Evolutionary conservation across 805 yeast species (phyloP).

Genomic region (Saccharomycopsis lassenensis): DNA sequence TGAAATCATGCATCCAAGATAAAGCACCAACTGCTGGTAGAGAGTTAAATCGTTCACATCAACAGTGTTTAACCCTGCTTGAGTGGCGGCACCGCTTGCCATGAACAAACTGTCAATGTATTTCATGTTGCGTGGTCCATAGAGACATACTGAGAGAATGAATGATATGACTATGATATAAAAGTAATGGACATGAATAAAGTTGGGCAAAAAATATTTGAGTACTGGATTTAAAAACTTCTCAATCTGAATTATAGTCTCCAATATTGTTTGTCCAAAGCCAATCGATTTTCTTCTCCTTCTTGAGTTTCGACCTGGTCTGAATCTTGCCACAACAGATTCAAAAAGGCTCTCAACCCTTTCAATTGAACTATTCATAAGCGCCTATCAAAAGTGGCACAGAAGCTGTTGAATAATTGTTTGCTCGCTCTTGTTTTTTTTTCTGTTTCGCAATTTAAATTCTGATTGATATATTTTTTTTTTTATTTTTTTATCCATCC

Average conservation of each 20-base stretch:
- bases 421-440: background rate
- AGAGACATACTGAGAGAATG: slow-evolving; percentile 63
- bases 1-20: slow-evolving; percentile 49
- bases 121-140: slow-evolving; percentile 50
- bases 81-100: slow-evolving; percentile 70
- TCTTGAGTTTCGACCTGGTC: background rate
- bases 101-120: slow-evolving; percentile 79
- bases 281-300: background rate
- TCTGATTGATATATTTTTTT: too few relatives aligned
- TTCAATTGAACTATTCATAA: too few relatives aligned
- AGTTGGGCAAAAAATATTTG: slow-evolving; percentile 27
- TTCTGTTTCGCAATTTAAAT: too few relatives aligned
- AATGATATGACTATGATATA: slow-evolving; percentile 54
- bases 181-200: slow-evolving; percentile 55
- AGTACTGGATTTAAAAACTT: slow-evolving; percentile 4
- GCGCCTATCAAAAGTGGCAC: too few relatives aligned
- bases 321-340: too few relatives aligned
- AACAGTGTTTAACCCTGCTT: slow-evolving; percentile 84
- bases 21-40: slow-evolving; percentile 74
- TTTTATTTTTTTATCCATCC: too few relatives aligned
- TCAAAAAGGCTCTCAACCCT: too few relatives aligned
- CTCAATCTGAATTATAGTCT: background rate
- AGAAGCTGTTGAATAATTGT: too few relatives aligned
- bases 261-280: slow-evolving; percentile 1
- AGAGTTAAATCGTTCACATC: slow-evolving; percentile 50